Conservation (phyloP, 2,329 filamentous ascomycete species). For the Grosmannia penicillata region DNA sequence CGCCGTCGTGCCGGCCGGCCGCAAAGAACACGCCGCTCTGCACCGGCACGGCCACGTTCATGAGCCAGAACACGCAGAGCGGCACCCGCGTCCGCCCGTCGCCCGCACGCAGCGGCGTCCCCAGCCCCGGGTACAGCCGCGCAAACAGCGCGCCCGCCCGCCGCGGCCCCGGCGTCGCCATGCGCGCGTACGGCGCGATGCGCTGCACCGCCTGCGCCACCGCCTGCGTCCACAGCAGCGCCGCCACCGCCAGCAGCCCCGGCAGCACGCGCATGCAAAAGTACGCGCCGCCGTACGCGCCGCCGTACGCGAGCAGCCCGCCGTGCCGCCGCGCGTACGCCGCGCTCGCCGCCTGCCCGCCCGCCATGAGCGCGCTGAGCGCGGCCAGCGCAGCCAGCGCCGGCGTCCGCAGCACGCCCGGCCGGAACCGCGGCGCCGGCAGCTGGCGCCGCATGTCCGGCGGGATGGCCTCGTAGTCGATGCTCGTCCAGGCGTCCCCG, state of each 20-base stretch:
- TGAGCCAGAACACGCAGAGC: conserved; percentile 59
- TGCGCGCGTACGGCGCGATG: conserved; percentile 61
- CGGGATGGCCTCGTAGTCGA: no score
- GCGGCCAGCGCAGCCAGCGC: no score
- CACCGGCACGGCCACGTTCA: conserved; percentile 67
- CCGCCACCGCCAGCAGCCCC: conserved; percentile 54
- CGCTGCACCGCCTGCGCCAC: conserved; percentile 62
- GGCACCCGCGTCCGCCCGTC: conserved; percentile 52
- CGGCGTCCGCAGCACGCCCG: no score
- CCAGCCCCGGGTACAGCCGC: no score
- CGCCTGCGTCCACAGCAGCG: conserved; percentile 66
- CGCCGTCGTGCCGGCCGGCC: conserved; percentile 37
- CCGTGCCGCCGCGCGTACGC: conserved; percentile 47
- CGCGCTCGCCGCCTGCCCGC: conserved; percentile 57
- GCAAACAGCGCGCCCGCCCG: no score
- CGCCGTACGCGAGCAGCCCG: conserved; percentile 55
- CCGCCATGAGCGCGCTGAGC: conserved; percentile 49
- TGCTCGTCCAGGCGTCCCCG: no score
- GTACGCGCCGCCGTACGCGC: conserved; percentile 58
- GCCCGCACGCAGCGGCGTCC: conserved; percentile 35
- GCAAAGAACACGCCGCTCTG: conserved; percentile 63
- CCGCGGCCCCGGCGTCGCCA: no score
- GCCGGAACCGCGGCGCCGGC: no score
- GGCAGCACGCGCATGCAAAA: conserved; percentile 81
- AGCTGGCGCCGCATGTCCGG: no score